phyloP scores from a whole-genome alignment of 2,329 filamentous ascomycete genomes.

The Penicillium aurantiogriseum region DNA sequence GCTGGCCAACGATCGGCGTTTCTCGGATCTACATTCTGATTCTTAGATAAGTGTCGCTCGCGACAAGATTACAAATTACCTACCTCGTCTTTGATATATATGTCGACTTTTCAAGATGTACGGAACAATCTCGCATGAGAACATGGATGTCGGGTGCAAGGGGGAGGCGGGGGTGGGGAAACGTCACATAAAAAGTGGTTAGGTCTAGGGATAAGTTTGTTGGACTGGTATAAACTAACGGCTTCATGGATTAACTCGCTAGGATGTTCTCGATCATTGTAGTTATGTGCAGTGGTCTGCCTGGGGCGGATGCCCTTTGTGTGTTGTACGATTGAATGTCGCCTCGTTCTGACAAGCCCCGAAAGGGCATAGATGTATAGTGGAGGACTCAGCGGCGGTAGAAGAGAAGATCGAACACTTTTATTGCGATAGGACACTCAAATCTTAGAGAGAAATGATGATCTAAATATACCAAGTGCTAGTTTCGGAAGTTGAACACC shows the following conservation, averaged over 20 bases:
- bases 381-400: too few species aligned
- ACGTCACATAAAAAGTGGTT: background rate
- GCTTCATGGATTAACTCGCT: background rate
- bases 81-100: background rate
- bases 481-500: too few species aligned
- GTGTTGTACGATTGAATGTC: background rate
- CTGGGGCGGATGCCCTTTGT: background rate
- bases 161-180: background rate
- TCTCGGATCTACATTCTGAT: background rate
- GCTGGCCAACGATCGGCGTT: too few species aligned
- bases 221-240: background rate
- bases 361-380: too few species aligned
- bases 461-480: background rate
- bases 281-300: background rate
- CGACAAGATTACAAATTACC: background rate
- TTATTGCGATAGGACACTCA: background rate
- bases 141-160: background rate
- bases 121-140: background rate
- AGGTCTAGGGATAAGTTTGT: background rate
- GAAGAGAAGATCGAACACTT: fast-evolving
- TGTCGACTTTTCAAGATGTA: background rate
- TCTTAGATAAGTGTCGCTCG: background rate
- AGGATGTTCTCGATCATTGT: background rate
- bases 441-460: background rate
- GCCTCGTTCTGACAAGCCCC: background rate